These are phyloP conservation scores for Aspergillus incahuasiensis DNA, from an alignment of 495 filamentous ascomycete genomes.

Conservation along the genomic window DNA sequence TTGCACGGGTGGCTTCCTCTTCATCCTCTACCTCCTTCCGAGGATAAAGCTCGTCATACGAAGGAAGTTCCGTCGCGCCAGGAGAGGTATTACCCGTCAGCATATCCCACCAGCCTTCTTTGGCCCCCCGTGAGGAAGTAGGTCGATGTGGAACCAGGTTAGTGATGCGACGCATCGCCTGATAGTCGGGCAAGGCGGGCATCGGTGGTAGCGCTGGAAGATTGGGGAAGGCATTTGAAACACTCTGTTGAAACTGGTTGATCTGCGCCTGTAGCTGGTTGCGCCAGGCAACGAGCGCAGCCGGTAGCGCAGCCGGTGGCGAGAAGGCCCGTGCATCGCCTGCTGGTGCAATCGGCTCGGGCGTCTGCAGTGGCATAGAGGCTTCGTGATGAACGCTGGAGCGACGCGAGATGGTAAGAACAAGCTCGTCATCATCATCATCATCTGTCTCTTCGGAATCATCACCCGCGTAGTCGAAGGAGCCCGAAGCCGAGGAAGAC, in stretches of 20 bases:
- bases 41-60: conserved; percentile 80
- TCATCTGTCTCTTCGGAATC: conserved; percentile 45
- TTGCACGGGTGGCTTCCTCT: conserved; percentile 47
- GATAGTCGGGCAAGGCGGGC: conserved; percentile 65
- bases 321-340: conserved; percentile 38
- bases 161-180: conserved; percentile 68
- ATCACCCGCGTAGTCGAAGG: conserved; percentile 40
- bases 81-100: conserved; percentile 48
- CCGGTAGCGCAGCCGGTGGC: conserved; percentile 58
- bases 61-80: conserved; percentile 53
- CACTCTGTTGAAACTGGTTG: conserved; percentile 72
- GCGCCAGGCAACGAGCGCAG: conserved; percentile 66
- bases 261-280: conserved; percentile 74
- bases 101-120: conserved; percentile 68
- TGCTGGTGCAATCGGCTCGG: conserved; percentile 26
- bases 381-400: conserved; percentile 41
- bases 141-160: conserved; percentile 62
- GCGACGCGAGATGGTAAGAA: conserved; percentile 40
- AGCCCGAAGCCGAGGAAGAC: conserved; percentile 40
- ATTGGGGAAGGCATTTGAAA: conserved; percentile 64
- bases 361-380: conserved; percentile 19
- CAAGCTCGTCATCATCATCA: conserved; percentile 31
- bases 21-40: conserved; percentile 37
- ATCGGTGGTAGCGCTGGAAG: conserved; percentile 57
- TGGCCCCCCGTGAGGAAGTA: conserved; percentile 40